These are phyloP conservation scores for Prunus campanulata DNA, from an alignment of 306 rosid species.

Conservation along the genomic window DNA sequence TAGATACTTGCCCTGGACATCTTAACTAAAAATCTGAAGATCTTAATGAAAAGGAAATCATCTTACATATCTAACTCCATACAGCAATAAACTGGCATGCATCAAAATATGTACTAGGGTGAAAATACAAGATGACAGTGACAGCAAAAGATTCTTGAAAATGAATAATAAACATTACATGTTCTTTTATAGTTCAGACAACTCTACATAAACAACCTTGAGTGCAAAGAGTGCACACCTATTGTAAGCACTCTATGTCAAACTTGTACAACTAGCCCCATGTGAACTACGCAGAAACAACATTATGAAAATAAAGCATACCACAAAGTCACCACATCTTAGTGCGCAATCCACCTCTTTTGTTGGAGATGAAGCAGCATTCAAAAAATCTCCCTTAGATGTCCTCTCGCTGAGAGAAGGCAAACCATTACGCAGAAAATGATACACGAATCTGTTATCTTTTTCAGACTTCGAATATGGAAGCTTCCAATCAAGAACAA, in stretches of 20 bases:
- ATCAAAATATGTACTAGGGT: neutral
- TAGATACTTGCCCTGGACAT: neutral
- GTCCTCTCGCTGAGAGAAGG: conserved; percentile 29
- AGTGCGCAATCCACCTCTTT: conserved; percentile 51
- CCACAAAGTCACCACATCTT: conserved; percentile 85
- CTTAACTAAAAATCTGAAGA: neutral
- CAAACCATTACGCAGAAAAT: conserved; percentile 49
- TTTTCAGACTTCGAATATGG: conserved; percentile 39
- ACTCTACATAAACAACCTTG: neutral
- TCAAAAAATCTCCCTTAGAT: conserved; percentile 33
- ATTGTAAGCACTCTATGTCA: neutral
- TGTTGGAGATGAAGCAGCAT: conserved; percentile 30
- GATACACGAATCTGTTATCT: conserved; percentile 59
- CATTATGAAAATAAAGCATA: conserved; percentile 29
- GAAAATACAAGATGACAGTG: neutral
- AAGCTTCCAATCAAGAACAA: conserved; percentile 63
- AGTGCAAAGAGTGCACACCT: neutral
- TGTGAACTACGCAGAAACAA: neutral
- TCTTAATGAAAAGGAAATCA: neutral
- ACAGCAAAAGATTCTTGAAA: neutral
- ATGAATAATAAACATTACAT: neutral
- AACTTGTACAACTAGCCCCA: neutral
- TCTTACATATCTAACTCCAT: neutral
- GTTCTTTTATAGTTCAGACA: neutral
- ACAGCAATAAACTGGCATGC: neutral